Conservation (phyloP, 805 yeast species). For the Sugiyamaella floridensis region DNA sequence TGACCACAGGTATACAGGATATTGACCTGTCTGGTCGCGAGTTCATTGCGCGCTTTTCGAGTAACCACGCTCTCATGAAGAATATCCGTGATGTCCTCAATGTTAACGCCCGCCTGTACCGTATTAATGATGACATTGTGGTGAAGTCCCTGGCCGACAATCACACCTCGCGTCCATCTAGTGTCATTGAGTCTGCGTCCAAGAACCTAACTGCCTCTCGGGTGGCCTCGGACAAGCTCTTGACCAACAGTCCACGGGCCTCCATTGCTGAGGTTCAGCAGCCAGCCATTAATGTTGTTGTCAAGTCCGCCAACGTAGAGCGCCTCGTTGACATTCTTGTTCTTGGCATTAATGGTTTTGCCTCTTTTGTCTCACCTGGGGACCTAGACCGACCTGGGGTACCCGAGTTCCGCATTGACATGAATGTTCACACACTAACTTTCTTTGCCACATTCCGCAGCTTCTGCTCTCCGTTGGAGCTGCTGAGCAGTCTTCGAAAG, state of each 20-base stretch:
- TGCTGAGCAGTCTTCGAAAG: conserved; percentile 46
- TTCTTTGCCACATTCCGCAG: conserved; percentile 65
- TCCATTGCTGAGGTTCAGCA: background rate
- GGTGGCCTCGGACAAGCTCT: conserved; percentile 22
- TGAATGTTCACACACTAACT: conserved; percentile 55
- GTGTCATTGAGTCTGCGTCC: conserved; percentile 43
- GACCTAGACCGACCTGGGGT: conserved; percentile 14
- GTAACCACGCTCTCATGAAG: conserved; percentile 45
- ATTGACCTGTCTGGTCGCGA: conserved; percentile 38
- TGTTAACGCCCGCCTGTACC: conserved; percentile 51
- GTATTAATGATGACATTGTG: conserved; percentile 47
- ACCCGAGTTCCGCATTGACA: conserved; percentile 48
- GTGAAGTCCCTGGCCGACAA: conserved; percentile 48
- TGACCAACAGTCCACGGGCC: conserved; percentile 4
- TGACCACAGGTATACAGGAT: conserved; percentile 42
- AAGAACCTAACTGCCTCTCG: conserved; percentile 36
- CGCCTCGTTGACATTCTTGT: conserved; percentile 75
- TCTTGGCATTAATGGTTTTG: conserved; percentile 57
- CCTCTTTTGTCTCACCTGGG: conserved; percentile 24
- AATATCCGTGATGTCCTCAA: conserved; percentile 59
- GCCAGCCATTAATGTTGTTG: conserved; percentile 38
- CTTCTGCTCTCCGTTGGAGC: conserved; percentile 50
- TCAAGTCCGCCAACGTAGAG: conserved; percentile 67
- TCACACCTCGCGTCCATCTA: conserved; percentile 37
- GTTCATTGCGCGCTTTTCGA: conserved; percentile 26